These are phyloP conservation scores for Lachnellula arida DNA, from an alignment of 2,329 filamentous ascomycete species.

Conservation along the genomic window DNA sequence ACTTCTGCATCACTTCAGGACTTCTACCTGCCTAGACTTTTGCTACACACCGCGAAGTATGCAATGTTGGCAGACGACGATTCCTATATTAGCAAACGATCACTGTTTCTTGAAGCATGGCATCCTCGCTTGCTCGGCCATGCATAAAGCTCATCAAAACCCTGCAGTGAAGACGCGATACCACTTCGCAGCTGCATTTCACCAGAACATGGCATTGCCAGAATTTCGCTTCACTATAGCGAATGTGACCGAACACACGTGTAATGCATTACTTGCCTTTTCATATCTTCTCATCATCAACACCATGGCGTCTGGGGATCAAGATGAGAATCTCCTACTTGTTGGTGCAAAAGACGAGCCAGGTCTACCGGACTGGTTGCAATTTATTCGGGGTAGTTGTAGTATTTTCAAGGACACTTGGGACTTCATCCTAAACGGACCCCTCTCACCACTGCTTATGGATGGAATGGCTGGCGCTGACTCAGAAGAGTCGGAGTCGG, in stretches of 20 bases:
- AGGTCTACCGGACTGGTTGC: constrained; percentile 14
- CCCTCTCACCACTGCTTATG: constrained; percentile 5
- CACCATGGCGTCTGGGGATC: constrained; percentile 12
- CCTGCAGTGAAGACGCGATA: constrained; percentile 1
- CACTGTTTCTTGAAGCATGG: constrained; percentile 36
- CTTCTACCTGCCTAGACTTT: background rate
- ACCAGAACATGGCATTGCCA: constrained; percentile 15
- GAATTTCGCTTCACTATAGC: constrained; percentile 10
- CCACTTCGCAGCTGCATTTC: constrained; percentile 9
- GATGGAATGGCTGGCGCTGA: background rate
- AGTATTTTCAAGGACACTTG: constrained; percentile 13
- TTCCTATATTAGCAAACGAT: background rate
- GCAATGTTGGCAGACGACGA: background rate
- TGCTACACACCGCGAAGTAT: background rate
- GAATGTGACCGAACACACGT: constrained; percentile 7
- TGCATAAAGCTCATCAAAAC: constrained; percentile 11
- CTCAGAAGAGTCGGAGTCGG: background rate
- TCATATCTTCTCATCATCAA: constrained; percentile 17
- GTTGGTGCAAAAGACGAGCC: constrained; percentile 6
- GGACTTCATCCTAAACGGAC: constrained; percentile 9
- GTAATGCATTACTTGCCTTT: constrained; percentile 17
- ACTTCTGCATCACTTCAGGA: constrained; percentile 23
- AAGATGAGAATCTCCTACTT: constrained; percentile 20
- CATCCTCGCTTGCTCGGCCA: constrained; percentile 34
- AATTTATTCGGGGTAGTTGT: constrained; percentile 16